Conservation (phyloP, 1,284 basidiomycete genomes). For the Stereum hirsutum region DNA sequence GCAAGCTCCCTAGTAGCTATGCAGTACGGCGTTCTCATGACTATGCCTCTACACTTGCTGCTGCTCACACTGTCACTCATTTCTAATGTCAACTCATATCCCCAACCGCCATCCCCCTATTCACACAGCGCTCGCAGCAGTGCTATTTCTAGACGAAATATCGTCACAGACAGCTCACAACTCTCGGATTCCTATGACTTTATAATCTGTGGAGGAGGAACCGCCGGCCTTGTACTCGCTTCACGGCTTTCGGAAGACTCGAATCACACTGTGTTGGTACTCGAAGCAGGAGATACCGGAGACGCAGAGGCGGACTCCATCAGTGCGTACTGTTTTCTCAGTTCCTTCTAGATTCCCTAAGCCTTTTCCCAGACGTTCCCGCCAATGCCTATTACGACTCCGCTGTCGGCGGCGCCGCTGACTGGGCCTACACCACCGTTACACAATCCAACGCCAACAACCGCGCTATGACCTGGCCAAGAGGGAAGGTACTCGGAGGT, state of each 20-base stretch:
- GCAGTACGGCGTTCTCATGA: background rate
- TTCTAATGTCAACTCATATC: background rate
- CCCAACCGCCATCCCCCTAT: background rate
- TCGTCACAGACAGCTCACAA: background rate
- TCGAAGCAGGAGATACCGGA: constrained; percentile 58
- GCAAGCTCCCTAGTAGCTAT: too few relatives aligned
- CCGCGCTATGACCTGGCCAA: constrained; percentile 39
- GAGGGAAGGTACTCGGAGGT: constrained; percentile 65
- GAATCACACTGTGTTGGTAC: constrained; percentile 43
- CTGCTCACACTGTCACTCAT: background rate
- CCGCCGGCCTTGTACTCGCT: constrained; percentile 61
- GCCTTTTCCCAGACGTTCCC: constrained; percentile 31
- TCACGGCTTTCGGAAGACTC: constrained; percentile 54
- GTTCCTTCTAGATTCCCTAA: constrained; percentile 8
- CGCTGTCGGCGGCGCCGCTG: constrained; percentile 40
- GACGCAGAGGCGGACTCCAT: constrained; percentile 31
- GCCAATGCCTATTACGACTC: constrained; percentile 40
- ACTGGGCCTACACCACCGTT: constrained; percentile 55
- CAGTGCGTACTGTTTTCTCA: constrained; percentile 18
- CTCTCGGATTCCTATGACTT: constrained; percentile 34
- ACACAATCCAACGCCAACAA: constrained; percentile 34
- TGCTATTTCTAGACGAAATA: background rate
- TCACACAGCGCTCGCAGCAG: background rate
- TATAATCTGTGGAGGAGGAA: constrained; percentile 59
- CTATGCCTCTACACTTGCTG: background rate